Conservation (phyloP, 2,329 filamentous ascomycete species). For the Tricladium varicosporioides region DNA sequence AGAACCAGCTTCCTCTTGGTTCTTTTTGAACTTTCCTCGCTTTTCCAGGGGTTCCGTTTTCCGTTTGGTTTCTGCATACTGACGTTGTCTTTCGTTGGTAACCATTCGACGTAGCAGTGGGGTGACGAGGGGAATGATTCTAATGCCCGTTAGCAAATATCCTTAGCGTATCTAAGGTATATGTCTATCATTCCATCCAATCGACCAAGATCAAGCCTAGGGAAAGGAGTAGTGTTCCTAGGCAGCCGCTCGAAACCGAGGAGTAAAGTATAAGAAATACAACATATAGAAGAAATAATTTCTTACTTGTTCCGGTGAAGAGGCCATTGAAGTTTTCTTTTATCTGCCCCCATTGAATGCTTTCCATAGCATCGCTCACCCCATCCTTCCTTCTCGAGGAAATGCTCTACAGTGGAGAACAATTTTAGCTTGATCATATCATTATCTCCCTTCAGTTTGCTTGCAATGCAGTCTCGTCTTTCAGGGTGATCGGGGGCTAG, state of each 20-base stretch:
- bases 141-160: slow-evolving; percentile 17
- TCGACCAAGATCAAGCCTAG: too few relatives aligned
- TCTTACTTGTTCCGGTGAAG: slow-evolving; percentile 29
- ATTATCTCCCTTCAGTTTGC: slow-evolving; percentile 22
- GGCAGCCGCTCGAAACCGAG: neutral
- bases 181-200: too few relatives aligned
- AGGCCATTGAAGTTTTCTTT: slow-evolving; percentile 31
- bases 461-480: slow-evolving; percentile 29
- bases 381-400: slow-evolving; percentile 33
- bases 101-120: slow-evolving; percentile 34
- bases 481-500: slow-evolving; percentile 31
- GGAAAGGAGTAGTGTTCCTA: too few relatives aligned
- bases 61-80: slow-evolving; percentile 28
- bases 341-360: slow-evolving; percentile 13
- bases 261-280: neutral
- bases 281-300: neutral
- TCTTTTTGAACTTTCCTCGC: slow-evolving; percentile 8
- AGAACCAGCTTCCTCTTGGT: too few relatives aligned
- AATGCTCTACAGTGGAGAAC: slow-evolving; percentile 27
- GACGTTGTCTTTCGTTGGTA: slow-evolving; percentile 34
- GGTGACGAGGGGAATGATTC: slow-evolving; percentile 28
- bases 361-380: slow-evolving; percentile 29
- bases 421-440: slow-evolving; percentile 32
- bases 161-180: neutral
- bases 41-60: slow-evolving; percentile 14